Percentiles rank a stretch among this genome's conserved stretches.
These are phyloP conservation scores for Boletus reticulatus DNA, from an alignment of 768 basidiomycete genomes.

Conservation along the genomic window DNA sequence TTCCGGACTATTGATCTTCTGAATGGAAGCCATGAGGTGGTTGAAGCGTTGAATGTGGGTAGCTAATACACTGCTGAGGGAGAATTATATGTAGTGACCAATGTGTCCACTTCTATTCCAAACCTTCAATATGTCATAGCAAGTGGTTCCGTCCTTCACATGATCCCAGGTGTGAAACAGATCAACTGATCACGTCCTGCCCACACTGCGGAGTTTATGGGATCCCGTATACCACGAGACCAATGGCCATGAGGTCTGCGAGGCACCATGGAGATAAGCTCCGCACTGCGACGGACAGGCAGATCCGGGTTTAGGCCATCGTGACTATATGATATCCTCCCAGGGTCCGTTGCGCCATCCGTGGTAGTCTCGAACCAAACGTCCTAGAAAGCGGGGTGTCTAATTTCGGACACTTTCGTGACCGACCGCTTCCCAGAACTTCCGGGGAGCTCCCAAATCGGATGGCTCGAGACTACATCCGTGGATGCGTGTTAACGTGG, in stretches of 20 bases:
- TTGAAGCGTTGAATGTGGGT: neutral
- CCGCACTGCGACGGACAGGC: constrained; percentile 2
- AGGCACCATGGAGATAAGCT: neutral
- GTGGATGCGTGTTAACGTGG: no score
- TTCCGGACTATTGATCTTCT: constrained; percentile 54
- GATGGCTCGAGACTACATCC: no score
- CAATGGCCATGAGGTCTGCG: neutral
- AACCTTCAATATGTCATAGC: neutral
- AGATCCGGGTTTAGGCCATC: no score
- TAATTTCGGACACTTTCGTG: no score
- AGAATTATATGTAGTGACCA: neutral
- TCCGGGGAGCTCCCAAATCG: no score
- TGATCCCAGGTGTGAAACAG: neutral
- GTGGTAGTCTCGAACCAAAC: no score
- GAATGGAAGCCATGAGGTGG: constrained; percentile 42
- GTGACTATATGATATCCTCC: no score
- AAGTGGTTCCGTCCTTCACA: no score
- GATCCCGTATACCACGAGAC: neutral
- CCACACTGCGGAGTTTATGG: neutral
- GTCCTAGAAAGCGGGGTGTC: no score
- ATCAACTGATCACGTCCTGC: neutral
- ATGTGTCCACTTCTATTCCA: neutral
- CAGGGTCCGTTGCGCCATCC: no score
- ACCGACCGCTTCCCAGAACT: no score
- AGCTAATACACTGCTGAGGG: neutral